Evolutionary conservation across 2,329 filamentous ascomycete genomes (phyloP), one percentile per base, ranked within the genome.

Genomic region (Fusarium sp.): DNA sequence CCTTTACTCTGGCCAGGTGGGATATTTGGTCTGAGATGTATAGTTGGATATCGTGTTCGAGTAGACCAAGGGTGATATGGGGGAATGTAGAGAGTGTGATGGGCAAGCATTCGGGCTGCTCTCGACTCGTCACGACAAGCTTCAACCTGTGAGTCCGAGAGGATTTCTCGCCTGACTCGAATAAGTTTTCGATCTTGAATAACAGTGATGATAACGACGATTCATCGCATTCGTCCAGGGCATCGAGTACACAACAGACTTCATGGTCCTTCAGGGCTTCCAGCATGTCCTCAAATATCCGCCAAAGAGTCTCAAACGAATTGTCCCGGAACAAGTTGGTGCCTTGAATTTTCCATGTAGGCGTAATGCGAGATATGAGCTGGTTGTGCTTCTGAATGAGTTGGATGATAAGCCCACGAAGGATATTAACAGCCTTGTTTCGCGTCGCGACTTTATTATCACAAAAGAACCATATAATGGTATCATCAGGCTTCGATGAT

Each of bases 401-500:
- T 2, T 70, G 70, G 1, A 16, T 62, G 29, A 70, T 70, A 10
- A 72, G 14, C 0, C 60, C 57, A 0, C 60, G 67, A 0, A 71
- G 18, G 0, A 72, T 24, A 13, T 68, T 70, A 18, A 54, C 16
- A 1, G 70, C 61, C 0, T 1, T 60, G 3, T 72, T 70, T 4
- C 64, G 47, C 4, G 64, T 40, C 0, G 50, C 2, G 1, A 6
- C 16, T 3, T 67, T 67, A 29, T 68, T 65, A 6, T 72, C 60
- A 13, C 63, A 71, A n/a, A 71, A 71, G 60, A 71, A 70, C 18
- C 29, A 72, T 1, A 71, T 62, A 10, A 62, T 8, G 0, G 56
- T 67, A 3, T 35, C 35, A 0, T 62, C 42, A 1, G 29, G 13
- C 10, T 40, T 70, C 1, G 63, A 47, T 1, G 9, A 1, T 4